These are phyloP conservation scores for Wickerhamomyces rabaulensis DNA, from an alignment of 805 yeast genomes.

Conservation along the genomic window DNA sequence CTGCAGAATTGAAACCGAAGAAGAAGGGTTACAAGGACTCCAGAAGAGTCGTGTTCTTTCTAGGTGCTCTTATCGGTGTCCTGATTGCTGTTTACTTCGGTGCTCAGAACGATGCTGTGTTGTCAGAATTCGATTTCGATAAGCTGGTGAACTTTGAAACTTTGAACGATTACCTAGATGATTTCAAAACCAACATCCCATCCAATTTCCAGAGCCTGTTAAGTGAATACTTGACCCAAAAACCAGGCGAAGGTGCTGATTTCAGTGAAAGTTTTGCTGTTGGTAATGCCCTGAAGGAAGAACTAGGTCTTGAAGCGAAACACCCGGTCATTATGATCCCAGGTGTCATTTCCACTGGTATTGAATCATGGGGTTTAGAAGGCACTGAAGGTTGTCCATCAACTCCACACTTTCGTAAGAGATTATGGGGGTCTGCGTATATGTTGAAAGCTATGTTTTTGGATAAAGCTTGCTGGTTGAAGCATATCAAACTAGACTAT, in stretches of 20 bases:
- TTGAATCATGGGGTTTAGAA: constrained; percentile 86
- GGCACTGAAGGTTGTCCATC: constrained; percentile 80
- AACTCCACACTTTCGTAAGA: constrained; percentile 77
- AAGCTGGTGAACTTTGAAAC: constrained; percentile 35
- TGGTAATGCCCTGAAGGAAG: constrained; percentile 57
- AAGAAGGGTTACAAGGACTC: constrained; percentile 35
- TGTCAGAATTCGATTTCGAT: constrained; percentile 15
- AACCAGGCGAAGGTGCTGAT: constrained; percentile 28
- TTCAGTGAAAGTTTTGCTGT: constrained; percentile 84
- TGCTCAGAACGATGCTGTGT: constrained; percentile 33
- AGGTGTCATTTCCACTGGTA: constrained; percentile 92
- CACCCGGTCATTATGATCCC: constrained; percentile 91
- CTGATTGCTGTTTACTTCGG: constrained; percentile 60
- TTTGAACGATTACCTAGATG: constrained; percentile 54
- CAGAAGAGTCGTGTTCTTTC: constrained; percentile 52
- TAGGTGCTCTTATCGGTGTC: constrained; percentile 74
- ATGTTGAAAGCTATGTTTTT: constrained; percentile 90
- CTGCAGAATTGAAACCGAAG: background rate
- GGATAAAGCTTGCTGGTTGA: constrained; percentile 91
- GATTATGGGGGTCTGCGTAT: constrained; percentile 96
- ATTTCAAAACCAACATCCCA: constrained; percentile 64
- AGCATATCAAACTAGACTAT: constrained; percentile 84
- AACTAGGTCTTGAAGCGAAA: constrained; percentile 48
- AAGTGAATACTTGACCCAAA: constrained; percentile 37
- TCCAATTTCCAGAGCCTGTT: constrained; percentile 49